These are phyloP conservation scores for Crithidia brevicula DNA, from an alignment of 208 protist species.

Conservation along the genomic window DNA sequence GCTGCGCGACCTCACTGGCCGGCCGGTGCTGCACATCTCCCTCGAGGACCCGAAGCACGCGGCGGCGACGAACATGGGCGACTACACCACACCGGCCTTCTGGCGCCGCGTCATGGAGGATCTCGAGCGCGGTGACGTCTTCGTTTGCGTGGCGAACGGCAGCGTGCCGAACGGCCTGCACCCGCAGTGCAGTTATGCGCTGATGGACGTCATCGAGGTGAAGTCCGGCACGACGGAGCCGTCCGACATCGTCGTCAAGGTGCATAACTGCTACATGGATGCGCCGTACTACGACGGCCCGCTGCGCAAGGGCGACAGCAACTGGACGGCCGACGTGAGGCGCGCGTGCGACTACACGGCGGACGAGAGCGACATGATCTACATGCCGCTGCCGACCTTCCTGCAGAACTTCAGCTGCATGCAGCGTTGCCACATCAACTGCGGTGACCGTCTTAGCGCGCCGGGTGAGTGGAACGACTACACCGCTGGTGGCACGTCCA, in stretches of 20 bases:
- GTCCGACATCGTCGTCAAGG: conserved; percentile 62
- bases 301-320: conserved; percentile 41
- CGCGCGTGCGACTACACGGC: conserved; percentile 48
- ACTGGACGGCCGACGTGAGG: conserved; percentile 58
- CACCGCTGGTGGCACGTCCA: conserved; percentile 70
- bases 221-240: conserved; percentile 42
- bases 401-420: conserved; percentile 83
- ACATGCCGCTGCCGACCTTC: conserved; percentile 72
- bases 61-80: conserved; percentile 69
- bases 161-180: conserved; percentile 67
- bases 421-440: conserved; percentile 88
- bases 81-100: conserved; percentile 69
- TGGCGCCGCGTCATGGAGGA: conserved; percentile 68
- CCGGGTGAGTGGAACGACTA: conserved; percentile 73
- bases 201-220: conserved; percentile 69
- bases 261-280: conserved; percentile 83
- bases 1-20: conserved; percentile 81
- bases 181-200: conserved; percentile 74
- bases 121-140: conserved; percentile 71
- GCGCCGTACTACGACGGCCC: conserved; percentile 62
- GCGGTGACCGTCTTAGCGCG: conserved; percentile 74
- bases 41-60: conserved; percentile 81
- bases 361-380: conserved; percentile 54
- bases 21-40: conserved; percentile 78
- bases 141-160: conserved; percentile 69